Percentiles rank a stretch among this genome's conserved stretches.
These are phyloP conservation scores for Penicillium sp. DNA, from an alignment of 2,329 filamentous ascomycete species.

Conservation along the genomic window DNA sequence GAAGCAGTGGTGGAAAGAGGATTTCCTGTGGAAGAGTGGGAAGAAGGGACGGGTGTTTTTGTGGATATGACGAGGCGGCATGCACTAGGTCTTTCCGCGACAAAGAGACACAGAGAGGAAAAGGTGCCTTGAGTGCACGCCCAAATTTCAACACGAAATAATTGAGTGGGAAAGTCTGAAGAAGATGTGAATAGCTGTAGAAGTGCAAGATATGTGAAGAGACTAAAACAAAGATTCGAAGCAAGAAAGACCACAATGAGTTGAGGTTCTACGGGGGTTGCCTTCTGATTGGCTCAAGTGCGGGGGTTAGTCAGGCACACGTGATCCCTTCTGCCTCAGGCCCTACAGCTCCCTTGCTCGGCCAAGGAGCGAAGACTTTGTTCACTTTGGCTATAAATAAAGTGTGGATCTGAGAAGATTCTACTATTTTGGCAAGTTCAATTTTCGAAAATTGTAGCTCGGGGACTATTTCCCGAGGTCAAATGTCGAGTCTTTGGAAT, in stretches of 20 bases:
- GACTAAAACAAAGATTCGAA: slow-evolving; percentile 20
- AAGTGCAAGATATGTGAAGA: slow-evolving; percentile 21
- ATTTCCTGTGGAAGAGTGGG: slow-evolving; percentile 23
- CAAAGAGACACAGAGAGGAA: slow-evolving; percentile 29
- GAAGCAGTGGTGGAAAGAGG: slow-evolving; percentile 13
- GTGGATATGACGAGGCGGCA: slow-evolving; percentile 42
- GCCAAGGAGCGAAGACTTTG: not conserved
- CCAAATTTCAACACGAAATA: slow-evolving; percentile 11
- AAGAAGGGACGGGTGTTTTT: slow-evolving; percentile 37
- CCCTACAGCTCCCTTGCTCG: not conserved
- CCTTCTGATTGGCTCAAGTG: slow-evolving; percentile 18
- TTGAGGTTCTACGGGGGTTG: slow-evolving; percentile 22
- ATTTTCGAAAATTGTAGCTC: not conserved
- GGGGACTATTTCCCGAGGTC: too few species aligned
- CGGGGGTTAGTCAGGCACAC: slow-evolving; percentile 10
- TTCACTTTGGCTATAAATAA: not conserved
- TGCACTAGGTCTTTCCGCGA: slow-evolving; percentile 33
- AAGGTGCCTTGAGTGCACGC: slow-evolving; percentile 30
- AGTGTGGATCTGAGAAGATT: not conserved
- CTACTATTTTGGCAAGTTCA: not conserved
- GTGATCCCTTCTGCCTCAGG: slow-evolving; percentile 15
- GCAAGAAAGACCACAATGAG: slow-evolving; percentile 12
- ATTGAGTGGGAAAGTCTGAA: slow-evolving; percentile 8
- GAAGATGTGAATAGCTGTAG: slow-evolving; percentile 4
- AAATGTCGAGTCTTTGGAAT: not conserved